Conservation (phyloP, 768 basidiomycete species). For the Agrocybe chaxingu region DNA sequence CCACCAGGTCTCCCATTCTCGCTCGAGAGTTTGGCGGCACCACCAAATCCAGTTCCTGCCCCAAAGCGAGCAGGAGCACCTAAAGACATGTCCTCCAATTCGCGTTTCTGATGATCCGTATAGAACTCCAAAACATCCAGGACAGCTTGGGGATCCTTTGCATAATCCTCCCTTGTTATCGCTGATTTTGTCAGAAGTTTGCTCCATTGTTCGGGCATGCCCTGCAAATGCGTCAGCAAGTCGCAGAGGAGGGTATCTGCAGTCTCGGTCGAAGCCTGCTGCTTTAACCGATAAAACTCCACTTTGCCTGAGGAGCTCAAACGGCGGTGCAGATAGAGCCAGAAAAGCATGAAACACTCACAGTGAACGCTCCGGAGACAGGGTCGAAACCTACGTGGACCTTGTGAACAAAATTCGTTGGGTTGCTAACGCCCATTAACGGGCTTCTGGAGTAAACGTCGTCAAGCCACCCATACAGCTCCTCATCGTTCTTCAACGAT, state of each 20-base stretch:
- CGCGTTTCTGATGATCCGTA: constrained; percentile 96
- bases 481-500: constrained; percentile 89
- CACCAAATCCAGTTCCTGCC: constrained; percentile 90
- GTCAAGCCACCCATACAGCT: constrained; percentile 98
- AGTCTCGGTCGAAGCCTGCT: no score
- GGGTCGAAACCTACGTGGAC: constrained; percentile 98
- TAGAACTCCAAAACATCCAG: constrained; percentile 98
- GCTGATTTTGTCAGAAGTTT: constrained; percentile 96
- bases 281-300: no score
- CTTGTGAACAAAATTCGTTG: constrained; percentile 98
- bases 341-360: constrained; percentile 34
- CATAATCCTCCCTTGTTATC: constrained; percentile 97
- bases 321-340: neutral
- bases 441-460: constrained; percentile 93
- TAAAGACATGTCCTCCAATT: constrained; percentile 56
- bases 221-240: constrained; percentile 40
- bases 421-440: constrained; percentile 88
- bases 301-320: no score
- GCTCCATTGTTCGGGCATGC: constrained; percentile 96
- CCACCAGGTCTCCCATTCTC: constrained; percentile 24
- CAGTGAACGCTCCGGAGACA: constrained; percentile 89
- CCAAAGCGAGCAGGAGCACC: constrained; percentile 77
- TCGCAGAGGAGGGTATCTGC: neutral
- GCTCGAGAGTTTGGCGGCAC: constrained; percentile 40
- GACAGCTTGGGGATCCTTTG: constrained; percentile 94